Percentiles rank a stretch among this genome's conserved stretches.
Evolutionary conservation across 148 eudicot species (phyloP).

Genomic region (Simmondsia chinensis): DNA sequence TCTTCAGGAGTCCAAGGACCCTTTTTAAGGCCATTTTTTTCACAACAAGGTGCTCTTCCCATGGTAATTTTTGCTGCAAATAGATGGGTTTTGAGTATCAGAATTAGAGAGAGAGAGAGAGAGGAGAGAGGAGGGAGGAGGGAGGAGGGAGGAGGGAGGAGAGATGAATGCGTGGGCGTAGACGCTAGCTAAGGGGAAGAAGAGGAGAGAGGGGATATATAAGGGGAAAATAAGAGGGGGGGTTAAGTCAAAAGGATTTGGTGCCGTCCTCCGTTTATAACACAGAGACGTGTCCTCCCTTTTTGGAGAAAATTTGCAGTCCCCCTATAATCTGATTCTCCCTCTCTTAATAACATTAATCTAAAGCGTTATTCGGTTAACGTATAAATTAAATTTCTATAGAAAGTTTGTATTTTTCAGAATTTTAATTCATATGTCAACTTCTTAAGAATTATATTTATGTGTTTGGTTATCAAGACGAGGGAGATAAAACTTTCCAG

Average conservation of each 20-base stretch:
- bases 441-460: too few relatives aligned
- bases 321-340: conserved; percentile 4
- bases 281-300: conserved; percentile 69
- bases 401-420: conserved; percentile 1
- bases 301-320: conserved; percentile 23
- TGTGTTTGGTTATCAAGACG: not conserved
- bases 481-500: not conserved
- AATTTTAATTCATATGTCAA: not conserved
- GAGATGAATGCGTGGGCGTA: too few relatives aligned
- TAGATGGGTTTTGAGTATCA: conserved; percentile 10
- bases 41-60: conserved; percentile 99
- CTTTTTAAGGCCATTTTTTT: conserved; percentile 79
- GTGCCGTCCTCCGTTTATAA: conserved; percentile 80
- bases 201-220: conserved; percentile 10
- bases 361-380: too few relatives aligned
- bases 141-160: conserved; percentile 14
- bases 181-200: conserved; percentile 10
- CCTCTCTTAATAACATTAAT: conserved; percentile 3
- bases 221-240: conserved; percentile 11
- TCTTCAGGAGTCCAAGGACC: conserved; percentile 99
- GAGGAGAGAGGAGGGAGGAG: conserved; percentile 10
- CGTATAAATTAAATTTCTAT: not conserved
- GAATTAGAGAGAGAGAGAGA: conserved; percentile 11
- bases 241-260: conserved; percentile 63
- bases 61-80: conserved; percentile 16